These are phyloP conservation scores for Hypoxylon trugodes DNA, from an alignment of 495 filamentous ascomycete species.

Conservation along the genomic window DNA sequence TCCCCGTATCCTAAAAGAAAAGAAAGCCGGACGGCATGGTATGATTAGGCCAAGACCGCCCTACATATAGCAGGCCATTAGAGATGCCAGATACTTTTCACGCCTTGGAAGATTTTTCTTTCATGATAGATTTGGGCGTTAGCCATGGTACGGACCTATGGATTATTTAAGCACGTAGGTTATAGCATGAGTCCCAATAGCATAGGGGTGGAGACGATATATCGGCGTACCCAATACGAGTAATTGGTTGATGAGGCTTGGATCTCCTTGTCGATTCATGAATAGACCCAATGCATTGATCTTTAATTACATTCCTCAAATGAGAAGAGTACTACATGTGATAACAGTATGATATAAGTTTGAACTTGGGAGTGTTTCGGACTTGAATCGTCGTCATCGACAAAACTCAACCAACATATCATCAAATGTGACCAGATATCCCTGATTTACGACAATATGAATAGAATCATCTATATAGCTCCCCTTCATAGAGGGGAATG, in stretches of 20 bases:
- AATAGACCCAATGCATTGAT: constrained; percentile 11
- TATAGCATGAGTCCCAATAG: background rate
- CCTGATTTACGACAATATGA: background rate
- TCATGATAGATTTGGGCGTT: constrained; percentile 26
- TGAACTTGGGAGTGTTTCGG: no score
- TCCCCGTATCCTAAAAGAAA: background rate
- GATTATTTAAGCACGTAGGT: background rate
- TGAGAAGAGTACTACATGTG: no score
- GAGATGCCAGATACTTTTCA: background rate
- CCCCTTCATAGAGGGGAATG: background rate
- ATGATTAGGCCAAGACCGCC: constrained; percentile 1
- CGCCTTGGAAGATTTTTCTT: background rate
- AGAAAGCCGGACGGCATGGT: constrained; percentile 1
- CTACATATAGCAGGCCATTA: background rate
- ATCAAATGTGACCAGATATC: no score
- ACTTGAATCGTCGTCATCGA: no score
- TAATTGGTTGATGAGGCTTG: constrained; percentile 1
- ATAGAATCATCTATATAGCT: background rate
- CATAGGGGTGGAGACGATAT: background rate
- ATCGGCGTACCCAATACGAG: background rate
- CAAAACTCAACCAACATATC: no score
- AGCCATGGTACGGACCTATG: background rate
- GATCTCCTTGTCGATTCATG: constrained; percentile 14
- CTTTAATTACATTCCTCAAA: no score
- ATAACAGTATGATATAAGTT: no score